These are phyloP conservation scores for Thalassiosira livingstoniorum DNA, from an alignment of 352 stramenopile species.

Conservation along the genomic window DNA sequence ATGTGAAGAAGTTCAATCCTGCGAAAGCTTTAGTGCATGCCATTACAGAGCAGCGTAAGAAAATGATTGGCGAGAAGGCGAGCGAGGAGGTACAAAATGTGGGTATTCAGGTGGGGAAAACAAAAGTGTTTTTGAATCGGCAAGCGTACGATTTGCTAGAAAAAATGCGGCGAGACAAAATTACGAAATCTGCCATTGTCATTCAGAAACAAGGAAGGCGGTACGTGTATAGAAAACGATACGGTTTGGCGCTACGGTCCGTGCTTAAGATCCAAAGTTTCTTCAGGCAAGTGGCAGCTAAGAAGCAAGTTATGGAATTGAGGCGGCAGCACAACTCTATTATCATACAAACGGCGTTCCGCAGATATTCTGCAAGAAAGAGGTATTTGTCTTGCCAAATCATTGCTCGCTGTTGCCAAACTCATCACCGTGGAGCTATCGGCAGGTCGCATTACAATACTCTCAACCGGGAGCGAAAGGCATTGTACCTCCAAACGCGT, in stretches of 20 bases:
- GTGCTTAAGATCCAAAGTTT: conserved; percentile 52
- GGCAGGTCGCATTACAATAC: conserved; percentile 37
- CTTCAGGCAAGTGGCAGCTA: conserved; percentile 24
- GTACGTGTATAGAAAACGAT: conserved; percentile 27
- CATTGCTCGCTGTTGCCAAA: conserved; percentile 54
- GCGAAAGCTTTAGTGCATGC: conserved; percentile 38
- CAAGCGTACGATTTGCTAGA: conserved; percentile 57
- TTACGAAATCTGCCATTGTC: conserved; percentile 23
- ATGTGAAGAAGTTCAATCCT: conserved; percentile 22
- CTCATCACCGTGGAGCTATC: conserved; percentile 25
- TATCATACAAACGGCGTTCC: conserved; percentile 56
- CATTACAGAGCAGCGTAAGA: conserved; percentile 16
- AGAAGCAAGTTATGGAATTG: conserved; percentile 14
- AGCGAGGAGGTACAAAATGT: not conserved
- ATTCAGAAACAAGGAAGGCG: conserved; percentile 38
- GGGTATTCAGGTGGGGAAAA: conserved; percentile 83
- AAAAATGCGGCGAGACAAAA: conserved; percentile 39
- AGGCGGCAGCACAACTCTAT: conserved; percentile 43
- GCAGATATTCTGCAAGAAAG: conserved; percentile 32
- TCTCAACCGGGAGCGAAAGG: conserved; percentile 37
- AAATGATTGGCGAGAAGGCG: not conserved
- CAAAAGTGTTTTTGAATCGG: conserved; percentile 61
- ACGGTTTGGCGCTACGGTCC: not conserved
- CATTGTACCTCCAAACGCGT: conserved; percentile 42
- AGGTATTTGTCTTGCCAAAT: conserved; percentile 15